Base-by-base conservation (phyloP, 305 asterid genomes). In the Coffea humblotiana region DNA sequence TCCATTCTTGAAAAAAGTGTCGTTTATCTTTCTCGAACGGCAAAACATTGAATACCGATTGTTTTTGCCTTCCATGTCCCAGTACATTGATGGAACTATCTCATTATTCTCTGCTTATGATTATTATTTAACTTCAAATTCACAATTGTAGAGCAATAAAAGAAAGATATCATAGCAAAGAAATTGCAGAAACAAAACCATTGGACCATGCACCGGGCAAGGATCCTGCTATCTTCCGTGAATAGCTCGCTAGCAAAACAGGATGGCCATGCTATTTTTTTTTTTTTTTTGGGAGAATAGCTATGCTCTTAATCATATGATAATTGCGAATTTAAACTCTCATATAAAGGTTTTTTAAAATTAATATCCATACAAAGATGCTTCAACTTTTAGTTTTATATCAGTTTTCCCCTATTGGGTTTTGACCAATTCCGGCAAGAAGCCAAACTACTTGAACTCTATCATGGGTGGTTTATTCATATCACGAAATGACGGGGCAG, bases 401-500 rank as follows among this genome's bases (percentile, higher is more conserved):
- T 18, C 23, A 29, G 14, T 54, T 75, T 35, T 65, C 14, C 43
- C 8, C 16, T 14, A 11, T 75, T 29, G 54, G 40, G 35, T 21
- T 71, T 71, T 49, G 54, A 48, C 6, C 13, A 13, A 75, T 60
- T 23, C 78, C 71, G 3, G 4, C 67, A 73, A 75, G 58, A 18
- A 8, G 12, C 54, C 76, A n/a, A 69, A 40, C 27, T 65, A 27
- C 43, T 27, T 14, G 51, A 37, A 54, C 43, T 25, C 40, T 15
- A 29, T 45, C n/a, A 16, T 15, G 11, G 75, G 16, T 70, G 75
- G 16, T 70, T 40, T 18, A 3, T 18, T 7, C 35, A 43, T 32
- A 14, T 66, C 70, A 75, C 40, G 70, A n/a, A 74, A 45, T 54
- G 61, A 80, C 89, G 1, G 97, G 96, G 82, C 92, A 92, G 77